Base-by-base conservation (phyloP, 257 asterid species). In the Nemophila menziesii region DNA sequence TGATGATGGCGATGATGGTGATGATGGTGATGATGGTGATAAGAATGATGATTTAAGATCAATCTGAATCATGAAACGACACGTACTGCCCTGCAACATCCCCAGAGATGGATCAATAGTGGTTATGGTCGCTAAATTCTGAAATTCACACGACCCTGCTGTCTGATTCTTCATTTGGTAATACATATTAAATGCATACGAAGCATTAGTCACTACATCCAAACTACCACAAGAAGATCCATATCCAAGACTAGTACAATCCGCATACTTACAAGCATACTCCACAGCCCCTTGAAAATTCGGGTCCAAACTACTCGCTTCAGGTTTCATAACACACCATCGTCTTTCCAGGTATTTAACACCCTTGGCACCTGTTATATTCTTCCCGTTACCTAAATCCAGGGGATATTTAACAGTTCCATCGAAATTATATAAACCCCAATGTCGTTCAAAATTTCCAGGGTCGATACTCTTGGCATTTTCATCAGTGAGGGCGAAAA, bases 211-310 rank as follows among this genome's bases (percentile, higher is more conserved):
- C 26, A 59, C 48, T 2, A 48, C 72, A 20, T 84, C 92, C 39
- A 84, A 1, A 0, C 56, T 68, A 1, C 67, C 86, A 20, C 97
- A 89, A 0, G 97, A 78, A 0, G 95, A 80, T 10, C 95, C 95
- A n/a, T 7, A 70, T 14, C 92, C 95, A 0, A 89, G 90, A 15
- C 93, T 78, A 20, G 97, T 89, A 74, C 97, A 89, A 51, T 84
- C 97, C 0, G 95, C 92, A 5, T 78, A 73, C 10, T 62, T 72
- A 39, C 97, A 89, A 1, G 97, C 95, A 2, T 48, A 16, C 15
- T 54, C 49, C 21, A 84, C 15, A 14, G 73, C 51, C 61, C 55
- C 51, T 11, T 69, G 50, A 53, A 89, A 19, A 2, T 42, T 64
- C 9, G 92, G 86, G 52, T 80, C 90, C 56, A 53, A 18, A 1